Evolutionary conservation across 331 rosid species (phyloP), one percentile per base, ranked within the genome.

Genomic region (Spiraea crenata): DNA sequence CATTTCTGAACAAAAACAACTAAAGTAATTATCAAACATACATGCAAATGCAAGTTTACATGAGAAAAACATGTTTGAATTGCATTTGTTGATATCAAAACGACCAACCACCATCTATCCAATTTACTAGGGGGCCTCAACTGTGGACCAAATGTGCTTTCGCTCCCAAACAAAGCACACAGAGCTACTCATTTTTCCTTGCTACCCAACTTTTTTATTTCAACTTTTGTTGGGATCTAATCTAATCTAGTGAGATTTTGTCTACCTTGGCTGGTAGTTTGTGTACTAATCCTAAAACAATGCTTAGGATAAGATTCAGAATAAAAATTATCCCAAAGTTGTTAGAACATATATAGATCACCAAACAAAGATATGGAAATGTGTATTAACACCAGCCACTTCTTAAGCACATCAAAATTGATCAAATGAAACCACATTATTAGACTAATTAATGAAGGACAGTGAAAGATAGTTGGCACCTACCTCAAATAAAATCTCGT

Each of bases 301-400:
- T 20, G 41, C 20, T 69, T 42, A 41, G 74, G 74, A 56, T 70
- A 70, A 58, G 56, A 54, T 56, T 25, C 40, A 12, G 5, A 70
- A 56, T 25, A 44, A 44, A 59, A 25, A 25, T 25, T 25, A 25
- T 25, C 31, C 31, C 31, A 2, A 25, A 25, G 31, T 25, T 25
- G 31, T 25, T 25, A 25, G 31, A 25, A 25, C 31, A 25, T 25
- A 25, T 9, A 37, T 16, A 46, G 62, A 67, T 48, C 69, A 50
- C 41, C 49, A 20, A 25, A 34, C 13, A 67, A 12, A 69, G 1
- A 19, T 6, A 31, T 42, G 46, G 20, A 50, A 56, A 70, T 55
- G 61, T 63, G 71, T 49, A 56, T 63, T 13, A 57, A 74, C 44
- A 70, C 41, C 46, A 48, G 42, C 76, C 73, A 49, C 76, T 70